Evolutionary conservation across 2,329 filamentous ascomycete species (phyloP).

Genomic region (Penicillium aurantiogriseum): DNA sequence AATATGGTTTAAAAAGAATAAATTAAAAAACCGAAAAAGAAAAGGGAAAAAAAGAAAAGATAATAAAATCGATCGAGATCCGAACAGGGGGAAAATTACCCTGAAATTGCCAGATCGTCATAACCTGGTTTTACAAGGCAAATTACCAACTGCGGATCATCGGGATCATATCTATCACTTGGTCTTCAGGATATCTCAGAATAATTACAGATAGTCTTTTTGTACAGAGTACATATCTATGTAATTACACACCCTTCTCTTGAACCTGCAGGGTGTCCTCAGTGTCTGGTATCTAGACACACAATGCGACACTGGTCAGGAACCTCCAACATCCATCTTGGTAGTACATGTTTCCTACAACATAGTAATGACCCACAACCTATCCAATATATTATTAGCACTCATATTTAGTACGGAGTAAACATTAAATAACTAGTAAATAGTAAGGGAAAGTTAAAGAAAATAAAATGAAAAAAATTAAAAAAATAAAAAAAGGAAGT

Average conservation of each 20-base stretch:
- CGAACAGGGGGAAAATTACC: conserved; percentile 11
- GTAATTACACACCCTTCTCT: background rate
- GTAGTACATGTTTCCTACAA: background rate
- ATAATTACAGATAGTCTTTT: background rate
- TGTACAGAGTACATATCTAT: background rate
- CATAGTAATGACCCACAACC: background rate
- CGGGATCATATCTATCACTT: conserved; percentile 17
- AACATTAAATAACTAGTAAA: background rate
- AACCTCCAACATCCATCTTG: background rate
- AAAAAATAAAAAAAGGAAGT: background rate
- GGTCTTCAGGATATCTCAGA: background rate
- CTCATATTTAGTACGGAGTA: background rate
- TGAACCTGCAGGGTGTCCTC: background rate
- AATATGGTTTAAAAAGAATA: background rate
- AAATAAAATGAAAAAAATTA: background rate
- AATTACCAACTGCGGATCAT: conserved; percentile 28
- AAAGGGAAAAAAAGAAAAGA: background rate
- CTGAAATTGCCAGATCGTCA: conserved; percentile 18
- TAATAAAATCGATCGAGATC: conserved; percentile 10
- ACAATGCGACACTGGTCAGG: conserved; percentile 14
- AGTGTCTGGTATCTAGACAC: background rate
- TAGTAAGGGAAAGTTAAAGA: background rate
- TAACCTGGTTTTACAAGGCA: conserved; percentile 19
- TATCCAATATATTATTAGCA: background rate
- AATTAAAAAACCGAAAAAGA: background rate